Percentiles rank a stretch among this genome's conserved stretches.
Evolutionary conservation across 768 basidiomycete genomes (phyloP).

Genomic region (Boletus coccyginus): DNA sequence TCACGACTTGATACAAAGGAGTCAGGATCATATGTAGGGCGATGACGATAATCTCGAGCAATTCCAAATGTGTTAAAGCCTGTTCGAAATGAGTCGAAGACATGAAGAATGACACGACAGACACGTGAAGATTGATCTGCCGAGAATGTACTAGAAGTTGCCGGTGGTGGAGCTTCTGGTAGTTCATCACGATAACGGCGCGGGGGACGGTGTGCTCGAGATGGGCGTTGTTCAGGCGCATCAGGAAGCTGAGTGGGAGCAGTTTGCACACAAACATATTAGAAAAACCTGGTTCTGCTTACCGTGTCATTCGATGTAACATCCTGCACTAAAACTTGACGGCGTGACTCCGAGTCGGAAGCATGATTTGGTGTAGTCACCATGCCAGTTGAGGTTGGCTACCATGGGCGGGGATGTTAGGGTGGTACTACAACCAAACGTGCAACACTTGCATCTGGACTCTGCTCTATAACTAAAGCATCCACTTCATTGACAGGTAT

Average conservation of each 20-base stretch:
- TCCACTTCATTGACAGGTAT: too few species aligned
- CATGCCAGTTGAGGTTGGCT: too few species aligned
- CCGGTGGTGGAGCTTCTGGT: neutral
- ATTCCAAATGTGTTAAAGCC: neutral
- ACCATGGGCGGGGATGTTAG: too few species aligned
- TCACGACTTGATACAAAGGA: neutral
- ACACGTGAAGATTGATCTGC: neutral
- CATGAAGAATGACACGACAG: neutral
- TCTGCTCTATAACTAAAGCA: too few species aligned
- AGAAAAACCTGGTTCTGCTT: too few species aligned
- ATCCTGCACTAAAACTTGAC: too few species aligned
- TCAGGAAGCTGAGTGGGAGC: neutral
- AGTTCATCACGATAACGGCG: neutral
- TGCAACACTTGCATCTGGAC: too few species aligned
- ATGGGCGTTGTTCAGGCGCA: neutral
- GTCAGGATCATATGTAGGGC: neutral
- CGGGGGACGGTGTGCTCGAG: neutral
- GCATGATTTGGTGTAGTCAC: too few species aligned
- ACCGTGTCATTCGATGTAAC: too few species aligned
- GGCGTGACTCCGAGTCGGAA: too few species aligned
- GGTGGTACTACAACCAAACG: too few species aligned
- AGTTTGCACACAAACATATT: too few species aligned
- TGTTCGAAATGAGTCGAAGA: neutral
- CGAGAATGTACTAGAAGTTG: neutral
- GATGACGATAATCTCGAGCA: neutral